phyloP scores from a whole-genome alignment of 2,329 filamentous ascomycete genomes.

The Nemania abortiva region DNA sequence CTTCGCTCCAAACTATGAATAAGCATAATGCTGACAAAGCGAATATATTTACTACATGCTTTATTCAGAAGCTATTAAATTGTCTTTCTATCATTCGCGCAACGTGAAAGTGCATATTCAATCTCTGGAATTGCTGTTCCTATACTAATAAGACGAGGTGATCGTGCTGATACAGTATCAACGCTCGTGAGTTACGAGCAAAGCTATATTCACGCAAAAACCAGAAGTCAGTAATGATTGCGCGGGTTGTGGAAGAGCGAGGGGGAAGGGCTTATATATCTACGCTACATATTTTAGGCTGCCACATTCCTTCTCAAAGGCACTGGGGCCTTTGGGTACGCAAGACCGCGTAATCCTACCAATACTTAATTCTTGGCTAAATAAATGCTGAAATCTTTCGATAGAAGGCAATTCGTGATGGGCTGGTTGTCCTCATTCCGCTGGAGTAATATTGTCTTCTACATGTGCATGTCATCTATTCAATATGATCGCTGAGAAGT shows the following conservation, averaged over 20 bases:
- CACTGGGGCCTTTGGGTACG: slow-evolving; percentile 5
- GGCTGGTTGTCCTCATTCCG: not conserved
- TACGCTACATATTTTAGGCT: slow-evolving; percentile 15
- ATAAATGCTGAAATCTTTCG: not conserved
- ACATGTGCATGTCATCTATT: slow-evolving; percentile 4
- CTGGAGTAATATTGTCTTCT: slow-evolving; percentile 1
- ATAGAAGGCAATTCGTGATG: not conserved
- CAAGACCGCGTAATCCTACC: slow-evolving; percentile 26
- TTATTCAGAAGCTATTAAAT: not conserved
- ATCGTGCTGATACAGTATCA: not conserved
- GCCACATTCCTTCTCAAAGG: slow-evolving; percentile 13
- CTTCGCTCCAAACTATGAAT: not conserved
- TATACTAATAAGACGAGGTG: not conserved
- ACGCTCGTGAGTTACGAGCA: not conserved
- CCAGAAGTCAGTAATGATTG: not conserved
- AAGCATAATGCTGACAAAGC: not conserved
- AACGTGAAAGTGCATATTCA: not conserved
- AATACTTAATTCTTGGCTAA: not conserved
- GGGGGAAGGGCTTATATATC: not conserved
- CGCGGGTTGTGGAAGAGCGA: not conserved
- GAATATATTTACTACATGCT: not conserved
- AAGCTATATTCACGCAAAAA: not conserved
- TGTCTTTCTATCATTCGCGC: not conserved
- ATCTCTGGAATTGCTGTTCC: not conserved
- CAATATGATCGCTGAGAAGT: slow-evolving; percentile 40